phyloP scores from a whole-genome alignment of 169 alveolate genomes.

The Cryptosporidium ryanae region DNA sequence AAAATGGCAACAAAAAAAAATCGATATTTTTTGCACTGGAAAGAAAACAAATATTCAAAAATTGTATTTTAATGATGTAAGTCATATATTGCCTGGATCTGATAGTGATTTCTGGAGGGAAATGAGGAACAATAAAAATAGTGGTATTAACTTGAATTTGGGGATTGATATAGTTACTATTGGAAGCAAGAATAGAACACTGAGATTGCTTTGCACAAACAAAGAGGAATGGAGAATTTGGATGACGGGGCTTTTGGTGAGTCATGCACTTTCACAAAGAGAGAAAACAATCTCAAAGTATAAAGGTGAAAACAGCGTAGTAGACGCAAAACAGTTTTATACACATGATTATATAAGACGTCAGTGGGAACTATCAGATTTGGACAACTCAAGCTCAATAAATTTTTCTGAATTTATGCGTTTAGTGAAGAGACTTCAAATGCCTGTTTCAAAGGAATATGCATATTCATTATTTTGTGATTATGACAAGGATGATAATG shows the following conservation, averaged over 20 bases:
- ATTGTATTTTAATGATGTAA: constrained; percentile 65
- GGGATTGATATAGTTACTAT: constrained; percentile 70
- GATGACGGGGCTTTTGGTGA: constrained; percentile 68
- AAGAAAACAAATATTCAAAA: constrained; percentile 10
- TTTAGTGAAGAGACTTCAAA: constrained; percentile 48
- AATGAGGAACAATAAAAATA: background rate
- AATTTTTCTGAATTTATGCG: constrained; percentile 68
- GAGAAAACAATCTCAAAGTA: constrained; percentile 26
- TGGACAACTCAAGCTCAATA: constrained; percentile 69
- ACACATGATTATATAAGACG: constrained; percentile 73
- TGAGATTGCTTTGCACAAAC: constrained; percentile 63
- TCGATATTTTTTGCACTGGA: background rate
- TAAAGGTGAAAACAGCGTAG: constrained; percentile 35
- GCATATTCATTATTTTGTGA: constrained; percentile 58
- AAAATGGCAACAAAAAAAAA: constrained; percentile 50
- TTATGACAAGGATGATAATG: constrained; percentile 55
- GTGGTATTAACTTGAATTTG: constrained; percentile 2
- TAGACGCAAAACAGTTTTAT: constrained; percentile 53
- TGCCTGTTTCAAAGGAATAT: constrained; percentile 71
- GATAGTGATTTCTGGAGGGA: constrained; percentile 76
- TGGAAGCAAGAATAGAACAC: constrained; percentile 21
- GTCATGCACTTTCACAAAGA: constrained; percentile 73
- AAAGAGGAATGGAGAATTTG: constrained; percentile 72
- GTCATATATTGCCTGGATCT: constrained; percentile 70
- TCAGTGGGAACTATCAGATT: constrained; percentile 77